Percentiles rank a stretch among this genome's conserved stretches.
Conservation (phyloP, 495 filamentous ascomycete genomes). For the Collariella sp. region DNA sequence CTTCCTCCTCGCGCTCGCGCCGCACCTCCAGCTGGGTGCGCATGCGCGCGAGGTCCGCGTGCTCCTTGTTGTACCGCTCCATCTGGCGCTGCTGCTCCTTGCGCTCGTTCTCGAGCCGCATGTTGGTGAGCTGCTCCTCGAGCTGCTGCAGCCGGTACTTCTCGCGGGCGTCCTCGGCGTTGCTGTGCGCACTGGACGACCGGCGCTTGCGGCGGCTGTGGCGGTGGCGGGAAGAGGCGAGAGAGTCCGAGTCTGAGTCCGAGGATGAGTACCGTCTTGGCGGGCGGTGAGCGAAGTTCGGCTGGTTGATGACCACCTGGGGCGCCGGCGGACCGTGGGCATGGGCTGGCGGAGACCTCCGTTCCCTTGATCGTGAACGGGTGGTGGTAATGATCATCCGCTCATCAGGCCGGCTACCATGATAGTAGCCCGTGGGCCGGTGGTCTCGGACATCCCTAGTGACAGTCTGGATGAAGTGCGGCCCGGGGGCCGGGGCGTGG, state of each 20-base stretch:
- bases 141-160: conserved; percentile 17
- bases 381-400: conserved; percentile 28
- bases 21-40: conserved; percentile 38
- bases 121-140: conserved; percentile 15
- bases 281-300: not conserved
- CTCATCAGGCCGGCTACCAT: conserved; percentile 25
- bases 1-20: conserved; percentile 37
- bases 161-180: conserved; percentile 21
- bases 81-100: conserved; percentile 15
- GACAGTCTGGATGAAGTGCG: conserved; percentile 35
- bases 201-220: conserved; percentile 17
- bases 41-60: conserved; percentile 34
- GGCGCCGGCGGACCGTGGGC: not conserved
- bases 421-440: conserved; percentile 28
- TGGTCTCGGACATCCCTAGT: conserved; percentile 21
- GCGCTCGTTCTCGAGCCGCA: conserved; percentile 13
- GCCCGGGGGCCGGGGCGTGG: conserved; percentile 26
- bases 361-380: conserved; percentile 36
- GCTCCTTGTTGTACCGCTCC: conserved; percentile 26
- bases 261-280: conserved; percentile 24
- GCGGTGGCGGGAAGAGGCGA: conserved; percentile 3
- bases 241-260: conserved; percentile 29
- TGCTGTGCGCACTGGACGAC: conserved; percentile 25
- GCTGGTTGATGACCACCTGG: conserved; percentile 16
- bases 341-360: conserved; percentile 24